Evolutionary conservation across 176 grass and related monocot genomes (phyloP), one percentile per base, ranked within the genome.

Genomic region (Miscanthus lutarioriparius): DNA sequence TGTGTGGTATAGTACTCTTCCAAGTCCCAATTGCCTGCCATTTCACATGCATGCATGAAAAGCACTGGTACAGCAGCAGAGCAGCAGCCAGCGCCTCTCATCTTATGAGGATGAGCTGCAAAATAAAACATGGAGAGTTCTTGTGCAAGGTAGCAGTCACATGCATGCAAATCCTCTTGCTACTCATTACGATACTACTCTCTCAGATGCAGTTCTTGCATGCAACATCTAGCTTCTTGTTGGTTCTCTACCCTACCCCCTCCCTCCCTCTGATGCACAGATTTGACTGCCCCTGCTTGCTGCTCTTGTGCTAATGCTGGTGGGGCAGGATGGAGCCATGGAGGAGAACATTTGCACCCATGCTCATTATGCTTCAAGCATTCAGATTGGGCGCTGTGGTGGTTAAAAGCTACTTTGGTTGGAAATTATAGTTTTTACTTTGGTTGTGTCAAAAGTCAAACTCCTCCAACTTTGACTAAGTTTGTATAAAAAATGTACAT

Each of bases 1-100:
- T 48, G 23, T 32, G 37, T 22, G 67, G 79, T 32, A 72, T 22
- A 53, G 79, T 32, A 72, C 8, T 49, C 80, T 64, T 16, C 47
- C 43, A 38, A 26, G 25, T 82, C 53, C 78, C 70, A 87, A 76
- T 87, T 87, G 85, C 71, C 71, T 87, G 85, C 44, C 47, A 75
- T n/a, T 79, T 74, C 77, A 39, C 56, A 86, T 86, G 76, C 68
- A 76, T 76, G 22, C 11, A 74, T 51, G 48, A 65, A 15, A 62
- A 62, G 54, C 67, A 54, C 27, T 28, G 9, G 63, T 41, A 20
- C 82, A 76, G 25, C 14, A 28, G 64, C 64, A 35, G 28, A 35
- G 64, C 14, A 35, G 64, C 14, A 35, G 64, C 64, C 25, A 66
- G 27, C 27, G 0, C 13, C 12, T 12, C 10, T 33, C 63, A 65